phyloP scores from a whole-genome alignment of 768 basidiomycete species.

The Lentinula detonsa region DNA sequence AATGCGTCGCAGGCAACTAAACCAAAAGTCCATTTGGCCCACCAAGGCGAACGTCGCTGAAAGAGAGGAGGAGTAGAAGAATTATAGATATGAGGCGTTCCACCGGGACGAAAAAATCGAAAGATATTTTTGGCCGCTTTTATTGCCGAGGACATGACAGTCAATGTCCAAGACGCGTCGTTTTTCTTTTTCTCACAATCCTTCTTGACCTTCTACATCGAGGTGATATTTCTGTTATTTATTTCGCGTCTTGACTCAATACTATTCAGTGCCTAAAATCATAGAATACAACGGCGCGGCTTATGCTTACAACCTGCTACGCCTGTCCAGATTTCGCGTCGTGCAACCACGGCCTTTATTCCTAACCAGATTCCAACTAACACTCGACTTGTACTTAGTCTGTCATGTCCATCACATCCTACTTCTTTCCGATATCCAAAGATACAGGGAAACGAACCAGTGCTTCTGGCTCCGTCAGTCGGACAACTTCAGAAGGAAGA shows the following conservation, averaged over 20 bases:
- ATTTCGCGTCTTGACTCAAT: not conserved
- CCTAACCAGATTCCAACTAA: not conserved
- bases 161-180: not conserved
- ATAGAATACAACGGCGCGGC: not conserved
- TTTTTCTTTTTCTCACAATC: not conserved
- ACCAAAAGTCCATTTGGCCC: conserved; percentile 5
- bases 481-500: not conserved
- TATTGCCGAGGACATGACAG: not conserved
- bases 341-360: not conserved
- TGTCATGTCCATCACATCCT: conserved; percentile 1
- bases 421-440: not conserved
- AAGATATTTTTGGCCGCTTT: not conserved
- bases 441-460: not conserved
- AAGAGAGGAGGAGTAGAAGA: not conserved
- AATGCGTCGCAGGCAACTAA: conserved; percentile 2
- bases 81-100: conserved; percentile 1
- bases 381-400: not conserved
- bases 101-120: conserved; percentile 2
- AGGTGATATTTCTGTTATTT: not conserved
- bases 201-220: not conserved
- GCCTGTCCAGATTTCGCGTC: not conserved
- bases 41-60: conserved; percentile 1
- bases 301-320: not conserved
- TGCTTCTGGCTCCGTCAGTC: not conserved
- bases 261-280: not conserved